phyloP scores from a whole-genome alignment of 768 basidiomycete species.

The Phanerochaete sordida region DNA sequence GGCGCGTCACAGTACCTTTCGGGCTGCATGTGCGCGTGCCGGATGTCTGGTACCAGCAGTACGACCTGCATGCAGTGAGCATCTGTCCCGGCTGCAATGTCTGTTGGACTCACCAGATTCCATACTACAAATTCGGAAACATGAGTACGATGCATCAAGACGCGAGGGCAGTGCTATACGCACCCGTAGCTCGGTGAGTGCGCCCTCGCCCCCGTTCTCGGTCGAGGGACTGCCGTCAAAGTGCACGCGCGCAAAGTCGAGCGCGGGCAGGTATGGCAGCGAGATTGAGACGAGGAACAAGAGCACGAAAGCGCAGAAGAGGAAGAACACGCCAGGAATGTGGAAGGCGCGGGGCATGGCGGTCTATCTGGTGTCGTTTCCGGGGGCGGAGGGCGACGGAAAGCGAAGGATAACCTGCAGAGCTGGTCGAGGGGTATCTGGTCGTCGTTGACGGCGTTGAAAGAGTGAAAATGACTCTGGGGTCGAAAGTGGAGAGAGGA shows the following conservation, averaged over 20 bases:
- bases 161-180: slow-evolving; percentile 26
- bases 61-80: slow-evolving; percentile 42
- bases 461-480: neutral
- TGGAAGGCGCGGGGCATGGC: slow-evolving; percentile 51
- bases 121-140: slow-evolving; percentile 45
- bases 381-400: too few relatives aligned
- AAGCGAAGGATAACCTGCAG: too few relatives aligned
- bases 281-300: slow-evolving; percentile 69
- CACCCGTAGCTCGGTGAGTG: slow-evolving; percentile 50
- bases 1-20: slow-evolving; percentile 34
- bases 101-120: slow-evolving; percentile 54
- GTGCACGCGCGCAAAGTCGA: slow-evolving; percentile 63
- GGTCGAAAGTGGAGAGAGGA: neutral
- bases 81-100: neutral
- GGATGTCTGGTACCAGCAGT: slow-evolving; percentile 48
- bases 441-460: neutral
- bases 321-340: slow-evolving; percentile 54
- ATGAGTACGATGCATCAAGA: neutral
- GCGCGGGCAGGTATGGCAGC: slow-evolving; percentile 59
- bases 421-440: neutral
- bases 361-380: too few relatives aligned
- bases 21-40: slow-evolving; percentile 46
- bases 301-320: slow-evolving; percentile 61
- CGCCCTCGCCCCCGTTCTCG: slow-evolving; percentile 13
- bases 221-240: slow-evolving; percentile 33